A percentile compares a stretch with the other conserved stretches of the same genome.
Evolutionary conservation across 352 stramenopile genomes (phyloP).

Genomic region (Phytophthora ramorum): DNA sequence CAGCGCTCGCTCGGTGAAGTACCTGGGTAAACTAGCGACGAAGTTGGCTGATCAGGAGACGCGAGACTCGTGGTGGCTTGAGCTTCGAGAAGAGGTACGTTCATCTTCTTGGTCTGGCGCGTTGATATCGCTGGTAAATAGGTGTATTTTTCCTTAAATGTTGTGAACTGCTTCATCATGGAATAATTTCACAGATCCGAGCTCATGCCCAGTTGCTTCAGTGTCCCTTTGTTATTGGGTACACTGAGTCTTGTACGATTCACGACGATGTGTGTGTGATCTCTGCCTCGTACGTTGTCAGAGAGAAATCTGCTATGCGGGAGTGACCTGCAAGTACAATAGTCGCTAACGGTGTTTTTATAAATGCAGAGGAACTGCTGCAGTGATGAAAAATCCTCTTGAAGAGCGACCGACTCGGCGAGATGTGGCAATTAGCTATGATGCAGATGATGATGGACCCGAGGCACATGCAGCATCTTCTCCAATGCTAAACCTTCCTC

Average conservation of each 20-base stretch:
- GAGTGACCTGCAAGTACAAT: neutral
- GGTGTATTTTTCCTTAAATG: neutral
- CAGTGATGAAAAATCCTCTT: constrained; percentile 78
- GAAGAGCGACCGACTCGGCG: constrained; percentile 41
- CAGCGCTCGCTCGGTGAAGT: constrained; percentile 89
- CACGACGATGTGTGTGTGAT: constrained; percentile 98
- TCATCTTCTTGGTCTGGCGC: neutral
- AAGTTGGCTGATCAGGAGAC: constrained; percentile 98
- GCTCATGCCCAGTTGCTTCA: constrained; percentile 96
- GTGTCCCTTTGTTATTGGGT: constrained; percentile 97
- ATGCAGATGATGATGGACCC: constrained; percentile 46
- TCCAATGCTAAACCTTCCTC: constrained; percentile 38
- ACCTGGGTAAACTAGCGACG: constrained; percentile 91
- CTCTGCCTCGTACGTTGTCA: constrained; percentile 88
- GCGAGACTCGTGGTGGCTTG: constrained; percentile 97
- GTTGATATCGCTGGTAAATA: no score
- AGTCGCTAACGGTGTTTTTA: neutral
- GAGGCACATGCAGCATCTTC: constrained; percentile 40
- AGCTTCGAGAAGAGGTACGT: constrained; percentile 94
- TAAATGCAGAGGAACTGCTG: constrained; percentile 68
- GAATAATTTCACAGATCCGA: constrained; percentile 72
- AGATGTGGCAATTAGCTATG: constrained; percentile 51
- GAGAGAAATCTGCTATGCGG: no score
- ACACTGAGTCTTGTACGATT: constrained; percentile 96
- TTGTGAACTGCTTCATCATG: neutral